Conservation (phyloP, 352 stramenopile genomes). For the Globisporangium paroecandrum region DNA sequence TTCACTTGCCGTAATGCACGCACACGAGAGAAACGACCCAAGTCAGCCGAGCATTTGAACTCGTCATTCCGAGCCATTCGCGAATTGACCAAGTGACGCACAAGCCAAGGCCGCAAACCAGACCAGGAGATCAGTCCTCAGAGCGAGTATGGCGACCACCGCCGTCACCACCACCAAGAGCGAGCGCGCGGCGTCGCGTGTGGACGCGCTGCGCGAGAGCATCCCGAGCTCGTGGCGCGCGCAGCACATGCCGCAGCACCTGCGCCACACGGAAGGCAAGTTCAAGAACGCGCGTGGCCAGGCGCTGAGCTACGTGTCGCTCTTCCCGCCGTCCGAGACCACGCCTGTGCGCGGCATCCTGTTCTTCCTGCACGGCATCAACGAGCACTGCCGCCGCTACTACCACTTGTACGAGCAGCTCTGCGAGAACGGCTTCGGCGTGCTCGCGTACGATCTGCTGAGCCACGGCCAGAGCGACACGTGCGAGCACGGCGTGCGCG, state of each 20-base stretch:
- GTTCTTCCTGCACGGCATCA: conserved; percentile 52
- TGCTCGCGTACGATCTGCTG: conserved; percentile 46
- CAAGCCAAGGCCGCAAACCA: background rate
- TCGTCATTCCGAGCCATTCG: background rate
- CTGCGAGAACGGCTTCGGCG: conserved; percentile 34
- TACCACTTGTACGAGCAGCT: conserved; percentile 42
- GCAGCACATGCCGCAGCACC: conserved; percentile 30
- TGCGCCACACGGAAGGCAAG: conserved; percentile 31
- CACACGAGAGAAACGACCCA: too few species aligned
- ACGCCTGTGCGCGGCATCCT: conserved; percentile 31
- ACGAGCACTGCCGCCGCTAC: conserved; percentile 43
- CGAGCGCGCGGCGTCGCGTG: background rate
- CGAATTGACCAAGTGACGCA: background rate
- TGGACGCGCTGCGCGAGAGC: conserved; percentile 13
- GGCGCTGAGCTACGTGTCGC: conserved; percentile 35
- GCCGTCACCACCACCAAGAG: background rate
- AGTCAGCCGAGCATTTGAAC: background rate
- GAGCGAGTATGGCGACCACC: background rate
- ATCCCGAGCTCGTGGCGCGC: conserved; percentile 22
- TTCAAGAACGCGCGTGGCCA: conserved; percentile 42
- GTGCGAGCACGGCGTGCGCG: conserved; percentile 26
- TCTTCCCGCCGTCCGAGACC: conserved; percentile 27
- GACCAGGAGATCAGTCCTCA: too few species aligned
- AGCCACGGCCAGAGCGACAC: conserved; percentile 43
- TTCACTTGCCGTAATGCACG: background rate